phyloP scores from a whole-genome alignment of 192 early-diverging fungal species.

The Linnemannia hyalina region DNA sequence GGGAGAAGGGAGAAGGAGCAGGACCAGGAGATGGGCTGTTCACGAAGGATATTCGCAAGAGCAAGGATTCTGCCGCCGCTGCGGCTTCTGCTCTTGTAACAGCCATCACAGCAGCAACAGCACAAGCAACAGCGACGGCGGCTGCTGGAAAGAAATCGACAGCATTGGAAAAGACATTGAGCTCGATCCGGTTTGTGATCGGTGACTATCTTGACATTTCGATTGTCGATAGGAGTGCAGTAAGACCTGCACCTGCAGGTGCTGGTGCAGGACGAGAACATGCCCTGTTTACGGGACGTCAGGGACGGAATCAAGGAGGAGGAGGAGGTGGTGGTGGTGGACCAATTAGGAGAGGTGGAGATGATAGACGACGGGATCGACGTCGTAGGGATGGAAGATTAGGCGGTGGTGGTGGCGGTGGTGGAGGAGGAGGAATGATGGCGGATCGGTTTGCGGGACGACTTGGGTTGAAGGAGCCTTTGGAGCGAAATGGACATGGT shows the following conservation, averaged over 20 bases:
- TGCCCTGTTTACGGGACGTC: slow-evolving; percentile 3
- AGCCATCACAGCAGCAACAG: neutral
- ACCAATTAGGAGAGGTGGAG: slow-evolving; percentile 42
- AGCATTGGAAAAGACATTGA: slow-evolving; percentile 30
- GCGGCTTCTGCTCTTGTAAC: neutral
- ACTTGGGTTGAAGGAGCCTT: slow-evolving; percentile 23
- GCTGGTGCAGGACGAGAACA: slow-evolving; percentile 36
- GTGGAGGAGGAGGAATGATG: neutral
- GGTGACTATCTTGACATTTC: slow-evolving; percentile 50
- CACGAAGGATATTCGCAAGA: slow-evolving; percentile 31
- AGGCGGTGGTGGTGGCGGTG: slow-evolving; percentile 30
- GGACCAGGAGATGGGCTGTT: slow-evolving; percentile 3
- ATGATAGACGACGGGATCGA: slow-evolving; percentile 13
- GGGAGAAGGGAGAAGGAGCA: neutral
- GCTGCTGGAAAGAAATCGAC: neutral
- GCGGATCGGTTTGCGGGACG: slow-evolving; percentile 27
- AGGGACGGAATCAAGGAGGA: neutral
- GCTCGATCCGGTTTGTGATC: slow-evolving; percentile 24
- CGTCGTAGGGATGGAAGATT: slow-evolving; percentile 15
- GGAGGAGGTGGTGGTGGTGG: slow-evolving; percentile 36
- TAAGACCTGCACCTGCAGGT: slow-evolving; percentile 32
- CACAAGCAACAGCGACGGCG: neutral
- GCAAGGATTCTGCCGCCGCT: neutral
- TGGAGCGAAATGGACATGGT: slow-evolving; percentile 5
- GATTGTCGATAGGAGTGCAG: neutral